A percentile compares a stretch with the other conserved stretches of the same genome.
Conservation (phyloP, 1,139 yeast species). For the Yamadazyma blattariae region DNA sequence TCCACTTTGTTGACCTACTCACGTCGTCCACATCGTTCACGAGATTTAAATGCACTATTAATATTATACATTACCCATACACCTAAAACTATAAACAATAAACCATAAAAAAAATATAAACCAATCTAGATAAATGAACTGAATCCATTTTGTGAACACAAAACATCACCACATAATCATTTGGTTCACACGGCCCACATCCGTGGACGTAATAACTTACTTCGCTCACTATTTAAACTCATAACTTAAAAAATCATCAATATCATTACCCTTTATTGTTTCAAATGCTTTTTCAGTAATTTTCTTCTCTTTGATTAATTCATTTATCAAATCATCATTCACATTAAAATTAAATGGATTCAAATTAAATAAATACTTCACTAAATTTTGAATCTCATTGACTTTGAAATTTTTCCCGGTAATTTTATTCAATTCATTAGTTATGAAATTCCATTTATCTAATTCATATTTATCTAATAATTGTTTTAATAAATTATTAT, state of each 20-base stretch:
- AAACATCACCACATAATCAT: no score
- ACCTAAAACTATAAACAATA: no score
- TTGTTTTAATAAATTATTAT: constrained; percentile 48
- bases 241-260: constrained; percentile 8
- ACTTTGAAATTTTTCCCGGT: constrained; percentile 56
- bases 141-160: no score
- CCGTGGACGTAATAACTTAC: no score
- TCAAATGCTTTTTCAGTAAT: constrained; percentile 36
- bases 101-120: no score
- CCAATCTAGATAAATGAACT: no score
- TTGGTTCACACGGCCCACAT: no score
- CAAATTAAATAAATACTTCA: constrained; percentile 50
- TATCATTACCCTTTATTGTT: constrained; percentile 6
- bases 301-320: constrained; percentile 36
- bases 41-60: no score
- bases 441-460: constrained; percentile 67
- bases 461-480: constrained; percentile 66
- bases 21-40: no score
- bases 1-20: no score
- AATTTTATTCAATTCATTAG: constrained; percentile 58
- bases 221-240: constrained; percentile 4
- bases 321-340: constrained; percentile 39
- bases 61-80: no score
- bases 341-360: constrained; percentile 62
- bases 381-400: constrained; percentile 53